A percentile compares a stretch with the other conserved stretches of the same genome.
These are phyloP conservation scores for Neofusicoccum sp. DNA, from an alignment of 2,329 filamentous ascomycete species.

Conservation along the genomic window DNA sequence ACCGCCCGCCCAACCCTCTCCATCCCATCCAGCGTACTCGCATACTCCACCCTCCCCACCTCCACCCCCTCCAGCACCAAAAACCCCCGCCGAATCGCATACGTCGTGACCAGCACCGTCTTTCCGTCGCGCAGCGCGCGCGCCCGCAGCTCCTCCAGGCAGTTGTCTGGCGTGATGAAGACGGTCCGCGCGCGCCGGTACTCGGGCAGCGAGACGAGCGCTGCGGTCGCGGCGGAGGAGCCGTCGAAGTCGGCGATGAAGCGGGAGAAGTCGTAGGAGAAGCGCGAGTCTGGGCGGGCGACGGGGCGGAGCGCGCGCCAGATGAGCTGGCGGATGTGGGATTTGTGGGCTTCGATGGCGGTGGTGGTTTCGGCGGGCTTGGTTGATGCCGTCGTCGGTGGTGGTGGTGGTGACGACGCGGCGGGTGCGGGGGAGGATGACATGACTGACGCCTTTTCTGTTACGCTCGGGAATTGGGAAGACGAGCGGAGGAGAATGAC, in stretches of 20 bases:
- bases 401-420: not conserved
- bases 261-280: conserved; percentile 46
- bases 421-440: too few species aligned
- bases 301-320: conserved; percentile 42
- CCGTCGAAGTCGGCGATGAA: conserved; percentile 49
- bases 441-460: too few species aligned
- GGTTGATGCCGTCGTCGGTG: not conserved
- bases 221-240: conserved; percentile 38
- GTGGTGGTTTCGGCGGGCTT: not conserved
- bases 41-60: conserved; percentile 36
- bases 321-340: conserved; percentile 33
- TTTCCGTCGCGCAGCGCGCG: conserved; percentile 46
- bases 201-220: conserved; percentile 34
- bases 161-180: conserved; percentile 50
- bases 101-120: conserved; percentile 45
- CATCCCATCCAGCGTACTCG: conserved; percentile 49
- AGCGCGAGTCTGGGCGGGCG: conserved; percentile 48
- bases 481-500: too few species aligned
- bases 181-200: conserved; percentile 38
- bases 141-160: conserved; percentile 45
- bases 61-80: conserved; percentile 36
- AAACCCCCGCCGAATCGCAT: conserved; percentile 47
- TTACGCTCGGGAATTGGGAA: too few species aligned
- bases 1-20: conserved; percentile 43
- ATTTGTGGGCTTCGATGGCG: conserved; percentile 13